Evolutionary conservation across 2,329 filamentous ascomycete species (phyloP).

Genomic region (Ascochyta lentis): DNA sequence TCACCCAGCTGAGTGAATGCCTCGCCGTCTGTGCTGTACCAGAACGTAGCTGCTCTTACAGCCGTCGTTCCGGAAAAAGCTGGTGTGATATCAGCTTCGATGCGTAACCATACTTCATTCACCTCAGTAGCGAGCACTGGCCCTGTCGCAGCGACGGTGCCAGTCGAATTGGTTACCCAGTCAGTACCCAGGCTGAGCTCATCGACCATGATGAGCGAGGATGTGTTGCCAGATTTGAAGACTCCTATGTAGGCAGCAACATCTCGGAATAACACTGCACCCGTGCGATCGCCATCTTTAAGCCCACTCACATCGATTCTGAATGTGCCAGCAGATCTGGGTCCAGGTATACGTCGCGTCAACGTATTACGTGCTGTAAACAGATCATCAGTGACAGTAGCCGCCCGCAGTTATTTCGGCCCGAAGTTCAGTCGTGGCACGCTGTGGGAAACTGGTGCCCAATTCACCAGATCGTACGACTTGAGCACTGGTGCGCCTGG

Average conservation of each 20-base stretch:
- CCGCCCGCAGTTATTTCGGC: constrained; percentile 56
- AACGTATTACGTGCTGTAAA: constrained; percentile 52
- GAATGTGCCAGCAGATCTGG: constrained; percentile 57
- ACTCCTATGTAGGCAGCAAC: constrained; percentile 62
- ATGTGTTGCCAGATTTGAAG: constrained; percentile 47
- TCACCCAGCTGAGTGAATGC: constrained; percentile 41
- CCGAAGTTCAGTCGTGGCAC: constrained; percentile 49
- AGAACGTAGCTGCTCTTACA: constrained; percentile 40
- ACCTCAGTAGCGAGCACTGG: constrained; percentile 21
- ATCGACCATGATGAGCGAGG: constrained; percentile 48
- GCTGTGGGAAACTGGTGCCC: constrained; percentile 52
- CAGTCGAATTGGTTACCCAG: constrained; percentile 44
- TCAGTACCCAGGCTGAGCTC: constrained; percentile 49
- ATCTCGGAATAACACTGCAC: constrained; percentile 62
- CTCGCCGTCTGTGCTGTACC: constrained; percentile 47
- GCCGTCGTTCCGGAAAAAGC: constrained; percentile 33
- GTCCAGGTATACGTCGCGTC: constrained; percentile 52
- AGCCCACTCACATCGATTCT: constrained; percentile 58
- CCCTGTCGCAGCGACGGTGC: constrained; percentile 36
- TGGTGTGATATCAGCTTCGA: constrained; percentile 47
- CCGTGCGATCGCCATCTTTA: constrained; percentile 60
- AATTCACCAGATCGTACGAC: constrained; percentile 63
- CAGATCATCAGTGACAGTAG: constrained; percentile 61
- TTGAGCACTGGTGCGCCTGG: constrained; percentile 63
- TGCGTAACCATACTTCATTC: constrained; percentile 41